Evolutionary conservation across 1,284 basidiomycete species (phyloP).

Genomic region (Sporisorium graminicola): DNA sequence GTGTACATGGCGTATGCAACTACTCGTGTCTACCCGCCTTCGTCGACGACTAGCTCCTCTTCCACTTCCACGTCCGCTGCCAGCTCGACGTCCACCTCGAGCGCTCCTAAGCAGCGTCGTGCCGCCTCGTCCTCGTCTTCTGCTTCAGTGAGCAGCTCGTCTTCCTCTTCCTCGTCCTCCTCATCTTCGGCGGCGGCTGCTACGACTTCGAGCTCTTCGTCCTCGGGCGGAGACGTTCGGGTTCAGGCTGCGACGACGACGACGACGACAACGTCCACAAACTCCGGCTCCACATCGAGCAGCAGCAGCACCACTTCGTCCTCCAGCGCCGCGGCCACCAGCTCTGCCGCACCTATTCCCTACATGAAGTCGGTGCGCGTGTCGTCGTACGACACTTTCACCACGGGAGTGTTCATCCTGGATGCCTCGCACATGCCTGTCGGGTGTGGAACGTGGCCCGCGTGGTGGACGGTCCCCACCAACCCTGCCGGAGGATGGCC

Average conservation of each 20-base stretch:
- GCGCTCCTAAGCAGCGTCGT: constrained; percentile 12
- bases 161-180: neutral
- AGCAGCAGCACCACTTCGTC: constrained; percentile 11
- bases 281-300: constrained; percentile 10
- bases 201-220: constrained; percentile 5
- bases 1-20: constrained; percentile 56
- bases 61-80: constrained; percentile 8
- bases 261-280: neutral
- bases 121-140: constrained; percentile 15
- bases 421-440: constrained; percentile 52
- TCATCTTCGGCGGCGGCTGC: too few species aligned
- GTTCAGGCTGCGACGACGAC: constrained; percentile 2
- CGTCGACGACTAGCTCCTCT: constrained; percentile 9
- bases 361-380: constrained; percentile 52
- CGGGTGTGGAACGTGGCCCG: constrained; percentile 63
- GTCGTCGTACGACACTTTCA: constrained; percentile 51
- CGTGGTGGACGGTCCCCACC: constrained; percentile 59
- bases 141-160: constrained; percentile 1
- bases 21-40: constrained; percentile 36
- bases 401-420: constrained; percentile 54
- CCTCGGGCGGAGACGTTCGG: neutral
- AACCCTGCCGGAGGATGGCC: constrained; percentile 56
- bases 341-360: constrained; percentile 24
- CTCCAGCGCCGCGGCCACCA: constrained; percentile 19
- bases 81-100: constrained; percentile 13